Evolutionary conservation across 805 yeast species (phyloP).

Genomic region (Yamadazyma philogaea): DNA sequence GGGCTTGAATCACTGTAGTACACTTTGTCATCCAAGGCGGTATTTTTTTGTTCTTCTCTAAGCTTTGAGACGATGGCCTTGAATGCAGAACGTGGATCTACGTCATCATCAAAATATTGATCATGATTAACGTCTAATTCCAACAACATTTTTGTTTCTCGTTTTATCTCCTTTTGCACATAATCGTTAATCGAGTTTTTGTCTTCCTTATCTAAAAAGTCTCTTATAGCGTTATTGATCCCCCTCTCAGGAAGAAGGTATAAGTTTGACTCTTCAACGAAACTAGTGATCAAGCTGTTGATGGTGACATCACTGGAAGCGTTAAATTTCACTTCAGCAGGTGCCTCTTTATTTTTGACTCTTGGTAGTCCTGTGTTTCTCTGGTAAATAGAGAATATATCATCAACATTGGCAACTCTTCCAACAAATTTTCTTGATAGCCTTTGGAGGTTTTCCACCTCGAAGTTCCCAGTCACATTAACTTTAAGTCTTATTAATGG

Average conservation of each 20-base stretch:
- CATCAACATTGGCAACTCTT: slow-evolving; percentile 84
- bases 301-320: slow-evolving; percentile 7
- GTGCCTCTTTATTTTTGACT: neutral
- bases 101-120: slow-evolving; percentile 27
- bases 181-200: slow-evolving; percentile 65
- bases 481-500: slow-evolving; percentile 82
- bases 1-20: neutral
- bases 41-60: slow-evolving; percentile 17
- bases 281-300: slow-evolving; percentile 50
- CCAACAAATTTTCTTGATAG: slow-evolving; percentile 91
- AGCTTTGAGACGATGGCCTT: slow-evolving; percentile 43
- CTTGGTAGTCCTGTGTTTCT: slow-evolving; percentile 30
- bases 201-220: slow-evolving; percentile 80
- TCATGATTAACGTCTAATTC: slow-evolving; percentile 43
- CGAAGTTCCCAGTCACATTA: slow-evolving; percentile 87
- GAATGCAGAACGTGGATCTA: slow-evolving; percentile 32
- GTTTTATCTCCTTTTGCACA: slow-evolving; percentile 52
- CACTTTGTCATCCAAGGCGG: neutral
- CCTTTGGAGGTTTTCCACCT: slow-evolving; percentile 85
- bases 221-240: slow-evolving; percentile 66
- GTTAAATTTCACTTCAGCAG: neutral
- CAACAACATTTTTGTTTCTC: slow-evolving; percentile 49
- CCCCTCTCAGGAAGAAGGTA: slow-evolving; percentile 73
- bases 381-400: slow-evolving; percentile 69
- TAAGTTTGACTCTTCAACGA: slow-evolving; percentile 60